Evolutionary conservation across 208 protist genomes (phyloP), one percentile per base, ranked within the genome.

Genomic region (Phytomonas sp.): DNA sequence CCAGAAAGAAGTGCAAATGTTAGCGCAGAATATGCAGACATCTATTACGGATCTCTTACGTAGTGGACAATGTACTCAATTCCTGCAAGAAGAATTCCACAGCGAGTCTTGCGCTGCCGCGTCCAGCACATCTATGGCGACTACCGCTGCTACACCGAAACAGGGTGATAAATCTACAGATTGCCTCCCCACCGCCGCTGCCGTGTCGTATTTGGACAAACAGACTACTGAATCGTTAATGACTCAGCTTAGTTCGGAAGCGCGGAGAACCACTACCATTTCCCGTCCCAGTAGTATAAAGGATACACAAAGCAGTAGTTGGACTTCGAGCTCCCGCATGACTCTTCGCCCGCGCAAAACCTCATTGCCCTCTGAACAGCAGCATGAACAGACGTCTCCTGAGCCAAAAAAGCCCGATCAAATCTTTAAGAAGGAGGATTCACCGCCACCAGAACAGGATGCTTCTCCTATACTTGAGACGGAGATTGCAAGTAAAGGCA

Each of bases 61-160:
- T 26, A 71, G 71, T 11, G 77, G 78, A 6, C 53, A 62, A 60
- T 81, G 69, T 66, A 60, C 70, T 1, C 72, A 72, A 60, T 80
- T 86, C 37, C 51, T 86, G 36, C 75, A 80, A n/a, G 81, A 86
- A 64, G 68, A 86, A 70, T 64, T 86, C 3, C 78, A 79, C 34
- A 56, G 63, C 11, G 81, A 86, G 60, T 46, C 67, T 6, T 26
- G 37, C 8, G 23, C 28, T 64, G 67, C 59, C 1, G 46, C 20
- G 46, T 56, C 46, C 66, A 60, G 62, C 26, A 53, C 32, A 37
- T 60, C 56, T 23, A 23, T 37, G 67, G 20, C 26, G 17, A 17
- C 15, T 32, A 34, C 66, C 34, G 46, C 1, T 46, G 62, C 36
- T 31, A 62, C 40, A 3, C 15, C 46, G 5, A 56, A 6, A 23